Percentiles rank a stretch among this genome's conserved stretches.
These are phyloP conservation scores for Gossypium schwendimanii DNA, from an alignment of 441 rosid species.

Conservation along the genomic window DNA sequence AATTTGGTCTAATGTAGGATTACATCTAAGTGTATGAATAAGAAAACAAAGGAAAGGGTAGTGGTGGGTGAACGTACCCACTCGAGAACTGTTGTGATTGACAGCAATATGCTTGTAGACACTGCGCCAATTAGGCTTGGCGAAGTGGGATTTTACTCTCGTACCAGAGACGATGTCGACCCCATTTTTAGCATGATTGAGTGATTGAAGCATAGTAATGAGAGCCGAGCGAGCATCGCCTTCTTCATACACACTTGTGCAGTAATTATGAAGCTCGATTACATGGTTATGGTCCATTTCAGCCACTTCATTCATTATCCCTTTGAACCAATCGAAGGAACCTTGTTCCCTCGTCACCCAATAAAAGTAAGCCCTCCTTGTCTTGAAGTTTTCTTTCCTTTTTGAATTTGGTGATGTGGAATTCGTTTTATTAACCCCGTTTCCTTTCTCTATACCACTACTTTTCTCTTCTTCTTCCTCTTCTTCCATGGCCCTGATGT, in stretches of 20 bases:
- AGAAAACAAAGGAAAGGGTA: no score
- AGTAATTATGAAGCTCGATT: conserved; percentile 62
- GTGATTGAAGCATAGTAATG: conserved; percentile 59
- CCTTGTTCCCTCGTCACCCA: conserved; percentile 77
- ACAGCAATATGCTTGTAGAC: conserved; percentile 50
- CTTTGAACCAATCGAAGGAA: conserved; percentile 72
- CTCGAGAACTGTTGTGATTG: conserved; percentile 38
- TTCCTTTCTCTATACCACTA: conserved; percentile 30
- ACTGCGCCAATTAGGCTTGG: conserved; percentile 57
- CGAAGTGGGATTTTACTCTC: conserved; percentile 58
- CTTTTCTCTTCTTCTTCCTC: conserved; percentile 12
- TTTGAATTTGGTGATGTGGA: conserved; percentile 15
- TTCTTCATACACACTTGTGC: conserved; percentile 73
- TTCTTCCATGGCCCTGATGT: conserved; percentile 43
- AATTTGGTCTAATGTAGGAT: not conserved
- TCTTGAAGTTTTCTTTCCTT: conserved; percentile 45
- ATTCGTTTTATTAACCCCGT: not conserved
- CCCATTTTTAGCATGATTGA: conserved; percentile 58
- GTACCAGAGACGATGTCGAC: conserved; percentile 66
- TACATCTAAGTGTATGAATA: not conserved
- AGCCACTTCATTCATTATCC: conserved; percentile 61
- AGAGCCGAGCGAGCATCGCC: conserved; percentile 72
- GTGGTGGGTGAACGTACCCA: conserved; percentile 35
- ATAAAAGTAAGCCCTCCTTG: conserved; percentile 61
- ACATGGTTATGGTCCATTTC: conserved; percentile 45